Evolutionary conservation across 2,329 filamentous ascomycete genomes (phyloP).

Genomic region (Ceratocystis destructans): DNA sequence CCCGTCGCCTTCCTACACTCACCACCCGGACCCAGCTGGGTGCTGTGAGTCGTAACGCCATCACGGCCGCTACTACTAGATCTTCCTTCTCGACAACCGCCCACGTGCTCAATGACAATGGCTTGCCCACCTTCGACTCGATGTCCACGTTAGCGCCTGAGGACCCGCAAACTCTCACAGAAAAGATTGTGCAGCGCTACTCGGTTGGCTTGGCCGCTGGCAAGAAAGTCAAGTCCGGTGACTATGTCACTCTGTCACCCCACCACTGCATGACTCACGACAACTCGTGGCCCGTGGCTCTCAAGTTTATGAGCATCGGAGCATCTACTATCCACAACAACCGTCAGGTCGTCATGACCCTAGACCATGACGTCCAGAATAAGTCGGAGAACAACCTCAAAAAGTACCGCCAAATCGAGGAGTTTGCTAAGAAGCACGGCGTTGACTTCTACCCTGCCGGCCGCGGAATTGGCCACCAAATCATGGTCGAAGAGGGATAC

Average conservation of each 20-base stretch:
- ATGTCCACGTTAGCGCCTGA: slow-evolving; percentile 11
- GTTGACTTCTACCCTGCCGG: slow-evolving; percentile 67
- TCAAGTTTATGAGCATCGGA: slow-evolving; percentile 68
- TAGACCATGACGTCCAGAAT: slow-evolving; percentile 86
- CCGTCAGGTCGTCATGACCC: slow-evolving; percentile 36
- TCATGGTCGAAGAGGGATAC: slow-evolving; percentile 78
- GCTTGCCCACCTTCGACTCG: slow-evolving; percentile 10
- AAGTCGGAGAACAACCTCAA: slow-evolving; percentile 62
- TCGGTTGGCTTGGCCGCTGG: slow-evolving; percentile 59
- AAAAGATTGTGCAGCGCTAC: slow-evolving; percentile 82
- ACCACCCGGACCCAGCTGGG: not conserved
- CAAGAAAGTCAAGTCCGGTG: slow-evolving; percentile 63
- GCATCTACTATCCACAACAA: slow-evolving; percentile 55
- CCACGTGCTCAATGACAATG: slow-evolving; percentile 15
- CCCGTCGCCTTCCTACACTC: slow-evolving; percentile 13
- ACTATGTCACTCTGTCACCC: slow-evolving; percentile 59
- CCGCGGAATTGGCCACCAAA: slow-evolving; percentile 76
- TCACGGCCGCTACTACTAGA: not conserved
- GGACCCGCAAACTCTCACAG: slow-evolving; percentile 64
- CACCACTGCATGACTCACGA: slow-evolving; percentile 67
- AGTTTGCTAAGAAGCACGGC: slow-evolving; percentile 66
- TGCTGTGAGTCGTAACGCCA: slow-evolving; percentile 2
- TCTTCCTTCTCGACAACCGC: slow-evolving; percentile 19
- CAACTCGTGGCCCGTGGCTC: slow-evolving; percentile 61
- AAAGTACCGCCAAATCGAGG: slow-evolving; percentile 71